These are phyloP conservation scores for Lactarius hengduanensis DNA, from an alignment of 768 basidiomycete species.

Conservation along the genomic window DNA sequence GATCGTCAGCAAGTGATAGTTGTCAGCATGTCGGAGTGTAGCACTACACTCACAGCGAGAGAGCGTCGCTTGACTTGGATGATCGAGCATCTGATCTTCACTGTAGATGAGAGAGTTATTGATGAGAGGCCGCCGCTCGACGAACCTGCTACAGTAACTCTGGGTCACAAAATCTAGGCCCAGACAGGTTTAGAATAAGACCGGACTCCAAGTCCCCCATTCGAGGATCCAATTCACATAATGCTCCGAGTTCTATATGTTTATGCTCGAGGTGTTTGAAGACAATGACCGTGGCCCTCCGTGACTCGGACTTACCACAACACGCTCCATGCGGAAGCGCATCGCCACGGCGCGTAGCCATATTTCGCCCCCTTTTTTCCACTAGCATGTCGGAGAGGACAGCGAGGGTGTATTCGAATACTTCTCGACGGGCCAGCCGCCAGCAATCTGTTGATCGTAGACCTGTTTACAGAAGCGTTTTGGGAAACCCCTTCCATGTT, in stretches of 20 bases:
- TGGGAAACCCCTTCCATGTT: conserved; percentile 71
- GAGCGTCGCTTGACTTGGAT: background rate
- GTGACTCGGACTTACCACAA: no score
- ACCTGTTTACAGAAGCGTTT: conserved; percentile 62
- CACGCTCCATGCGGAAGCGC: background rate
- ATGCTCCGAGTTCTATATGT: background rate
- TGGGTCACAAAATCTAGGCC: background rate
- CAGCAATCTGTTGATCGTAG: conserved; percentile 52
- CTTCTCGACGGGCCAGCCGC: conserved; percentile 61
- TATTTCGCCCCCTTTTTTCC: background rate
- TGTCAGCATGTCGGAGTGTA: background rate
- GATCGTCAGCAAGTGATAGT: background rate
- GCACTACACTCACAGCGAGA: background rate
- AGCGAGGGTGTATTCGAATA: conserved; percentile 53
- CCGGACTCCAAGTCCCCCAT: background rate
- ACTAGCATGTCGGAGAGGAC: conserved; percentile 48
- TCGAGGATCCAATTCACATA: background rate
- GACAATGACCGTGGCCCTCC: no score
- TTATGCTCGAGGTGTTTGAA: background rate
- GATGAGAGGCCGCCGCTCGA: background rate
- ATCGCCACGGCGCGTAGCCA: background rate
- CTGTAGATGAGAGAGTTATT: background rate
- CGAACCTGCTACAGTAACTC: background rate
- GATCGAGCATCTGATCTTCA: background rate
- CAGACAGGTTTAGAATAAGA: conserved; percentile 7